These are phyloP conservation scores for Colletotrichum sansevieriae DNA, from an alignment of 2,329 filamentous ascomycete genomes.

Conservation along the genomic window DNA sequence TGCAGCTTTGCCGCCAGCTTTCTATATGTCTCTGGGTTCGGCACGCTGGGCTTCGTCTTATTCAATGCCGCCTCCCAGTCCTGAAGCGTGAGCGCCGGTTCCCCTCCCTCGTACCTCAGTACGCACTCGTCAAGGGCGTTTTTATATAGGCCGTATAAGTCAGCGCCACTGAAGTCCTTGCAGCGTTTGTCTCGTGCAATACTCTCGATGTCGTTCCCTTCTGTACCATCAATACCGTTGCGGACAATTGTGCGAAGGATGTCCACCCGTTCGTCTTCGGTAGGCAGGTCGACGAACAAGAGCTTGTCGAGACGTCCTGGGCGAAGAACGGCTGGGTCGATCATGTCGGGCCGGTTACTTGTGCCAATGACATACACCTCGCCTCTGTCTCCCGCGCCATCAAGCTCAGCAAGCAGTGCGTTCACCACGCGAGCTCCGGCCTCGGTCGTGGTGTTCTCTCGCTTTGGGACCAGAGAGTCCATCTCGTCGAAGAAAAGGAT, in stretches of 20 bases:
- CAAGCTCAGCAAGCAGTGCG: conserved; percentile 92
- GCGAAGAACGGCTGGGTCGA: conserved; percentile 93
- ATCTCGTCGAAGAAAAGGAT: conserved; percentile 94
- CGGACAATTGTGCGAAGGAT: conserved; percentile 80
- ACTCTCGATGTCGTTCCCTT: conserved; percentile 63
- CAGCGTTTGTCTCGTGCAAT: conserved; percentile 78
- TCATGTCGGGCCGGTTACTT: conserved; percentile 95
- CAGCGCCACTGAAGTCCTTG: conserved; percentile 80
- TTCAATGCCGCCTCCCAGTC: conserved; percentile 68
- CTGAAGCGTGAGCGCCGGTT: conserved; percentile 51
- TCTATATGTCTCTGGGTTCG: conserved; percentile 59
- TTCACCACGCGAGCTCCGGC: conserved; percentile 92
- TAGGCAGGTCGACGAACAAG: conserved; percentile 91
- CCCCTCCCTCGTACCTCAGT: conserved; percentile 44
- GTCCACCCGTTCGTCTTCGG: conserved; percentile 82
- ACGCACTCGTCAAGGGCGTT: conserved; percentile 62
- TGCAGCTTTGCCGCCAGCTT: conserved; percentile 50
- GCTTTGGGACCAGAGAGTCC: conserved; percentile 88
- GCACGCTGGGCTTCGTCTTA: conserved; percentile 64
- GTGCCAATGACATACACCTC: conserved; percentile 96
- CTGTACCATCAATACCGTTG: conserved; percentile 58
- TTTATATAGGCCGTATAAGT: conserved; percentile 62
- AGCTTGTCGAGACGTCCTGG: conserved; percentile 89
- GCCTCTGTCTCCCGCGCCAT: conserved; percentile 82
- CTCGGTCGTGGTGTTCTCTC: conserved; percentile 84